Evolutionary conservation across 2,329 filamentous ascomycete genomes (phyloP).

Genomic region (Achaetomium macrosporum): DNA sequence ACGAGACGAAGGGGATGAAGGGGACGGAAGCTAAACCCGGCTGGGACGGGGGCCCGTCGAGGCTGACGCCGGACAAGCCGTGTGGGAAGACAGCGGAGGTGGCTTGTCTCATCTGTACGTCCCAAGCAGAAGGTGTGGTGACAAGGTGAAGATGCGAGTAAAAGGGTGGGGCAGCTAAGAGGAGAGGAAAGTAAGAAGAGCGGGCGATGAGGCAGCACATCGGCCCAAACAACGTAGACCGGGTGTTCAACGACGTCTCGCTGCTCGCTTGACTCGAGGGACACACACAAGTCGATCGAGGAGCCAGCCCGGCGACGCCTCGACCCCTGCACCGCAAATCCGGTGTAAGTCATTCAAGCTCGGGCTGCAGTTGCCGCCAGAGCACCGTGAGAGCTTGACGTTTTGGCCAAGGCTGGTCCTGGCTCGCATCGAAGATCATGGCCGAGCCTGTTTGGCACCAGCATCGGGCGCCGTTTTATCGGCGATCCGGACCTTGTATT

Average conservation of each 20-base stretch:
- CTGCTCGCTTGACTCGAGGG: slow-evolving; percentile 19
- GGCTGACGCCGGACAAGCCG: slow-evolving; percentile 18
- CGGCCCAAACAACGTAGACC: slow-evolving; percentile 11
- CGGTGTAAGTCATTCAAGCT: slow-evolving; percentile 20
- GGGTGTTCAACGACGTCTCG: slow-evolving; percentile 20
- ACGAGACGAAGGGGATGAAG: slow-evolving; percentile 18
- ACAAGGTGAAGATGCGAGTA: slow-evolving; percentile 12
- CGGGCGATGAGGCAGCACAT: slow-evolving; percentile 6
- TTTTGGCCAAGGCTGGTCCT: slow-evolving; percentile 26
- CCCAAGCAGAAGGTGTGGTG: slow-evolving; percentile 19
- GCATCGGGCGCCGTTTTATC: slow-evolving; percentile 27
- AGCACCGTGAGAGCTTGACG: slow-evolving; percentile 16
- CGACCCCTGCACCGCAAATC: slow-evolving; percentile 29
- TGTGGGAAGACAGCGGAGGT: slow-evolving; percentile 28
- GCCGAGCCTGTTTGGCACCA: slow-evolving; percentile 31
- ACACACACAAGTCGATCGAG: slow-evolving; percentile 12
- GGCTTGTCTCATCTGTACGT: slow-evolving; percentile 34
- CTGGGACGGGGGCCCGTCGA: slow-evolving; percentile 18
- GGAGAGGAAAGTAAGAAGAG: slow-evolving; percentile 2
- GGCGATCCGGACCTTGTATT: slow-evolving; percentile 21
- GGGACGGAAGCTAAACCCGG: slow-evolving; percentile 14
- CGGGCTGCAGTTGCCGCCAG: slow-evolving; percentile 12
- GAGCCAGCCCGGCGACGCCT: slow-evolving; percentile 23
- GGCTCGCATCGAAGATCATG: slow-evolving; percentile 28
- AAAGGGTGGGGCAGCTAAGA: slow-evolving; percentile 1